Conservation (phyloP, 1,139 yeast genomes). For the Debaryomyces psychrophilus region DNA sequence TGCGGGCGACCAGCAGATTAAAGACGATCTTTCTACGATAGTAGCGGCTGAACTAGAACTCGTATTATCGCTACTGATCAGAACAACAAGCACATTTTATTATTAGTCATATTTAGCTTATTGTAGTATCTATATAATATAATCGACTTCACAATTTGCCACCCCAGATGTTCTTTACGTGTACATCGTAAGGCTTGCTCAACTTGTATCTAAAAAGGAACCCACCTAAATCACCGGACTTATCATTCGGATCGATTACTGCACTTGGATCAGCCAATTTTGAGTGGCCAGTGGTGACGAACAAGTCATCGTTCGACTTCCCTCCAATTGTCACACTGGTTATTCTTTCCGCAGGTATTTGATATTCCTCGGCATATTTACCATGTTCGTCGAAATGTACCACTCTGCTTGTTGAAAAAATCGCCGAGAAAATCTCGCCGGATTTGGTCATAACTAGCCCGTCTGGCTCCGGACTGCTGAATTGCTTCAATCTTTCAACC, state of each 20-base stretch:
- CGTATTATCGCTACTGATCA: background rate
- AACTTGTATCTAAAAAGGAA: constrained; percentile 33
- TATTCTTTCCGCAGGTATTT: constrained; percentile 63
- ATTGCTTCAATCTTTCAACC: constrained; percentile 19
- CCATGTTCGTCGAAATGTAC: constrained; percentile 57
- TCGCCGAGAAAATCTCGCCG: constrained; percentile 69
- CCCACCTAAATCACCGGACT: constrained; percentile 60
- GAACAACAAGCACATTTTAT: background rate
- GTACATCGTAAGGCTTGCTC: constrained; percentile 25
- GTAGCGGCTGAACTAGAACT: background rate
- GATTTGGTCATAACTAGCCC: constrained; percentile 69
- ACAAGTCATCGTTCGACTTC: constrained; percentile 54
- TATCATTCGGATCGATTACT: constrained; percentile 32
- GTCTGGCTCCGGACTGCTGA: constrained; percentile 67
- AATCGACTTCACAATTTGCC: constrained; percentile 14
- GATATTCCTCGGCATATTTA: constrained; percentile 50
- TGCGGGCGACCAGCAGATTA: background rate
- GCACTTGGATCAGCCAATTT: constrained; percentile 41
- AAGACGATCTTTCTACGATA: background rate
- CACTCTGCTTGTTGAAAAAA: constrained; percentile 64
- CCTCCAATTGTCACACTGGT: constrained; percentile 82
- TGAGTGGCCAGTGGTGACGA: constrained; percentile 67
- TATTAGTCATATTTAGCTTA: constrained; percentile 1
- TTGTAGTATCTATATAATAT: background rate
- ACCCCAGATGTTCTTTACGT: constrained; percentile 31